phyloP scores from a whole-genome alignment of 2,329 filamentous ascomycete species.

The Hymenotorrendiella dingleyae region DNA sequence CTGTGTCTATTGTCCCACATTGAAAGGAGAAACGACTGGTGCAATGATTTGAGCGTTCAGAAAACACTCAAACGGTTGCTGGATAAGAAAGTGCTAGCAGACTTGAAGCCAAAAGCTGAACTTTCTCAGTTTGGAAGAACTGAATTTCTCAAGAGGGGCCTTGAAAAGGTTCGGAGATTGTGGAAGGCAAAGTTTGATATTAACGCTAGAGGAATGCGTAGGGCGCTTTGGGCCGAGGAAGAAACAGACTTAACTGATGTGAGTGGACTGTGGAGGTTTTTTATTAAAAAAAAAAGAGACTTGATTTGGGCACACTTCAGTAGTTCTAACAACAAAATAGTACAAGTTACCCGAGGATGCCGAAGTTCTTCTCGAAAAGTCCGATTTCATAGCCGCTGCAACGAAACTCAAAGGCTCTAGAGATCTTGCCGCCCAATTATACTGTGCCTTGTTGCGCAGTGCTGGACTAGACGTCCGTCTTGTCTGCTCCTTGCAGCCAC shows the following conservation, averaged over 20 bases:
- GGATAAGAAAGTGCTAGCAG: slow-evolving; percentile 56
- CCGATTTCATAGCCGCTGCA: slow-evolving; percentile 67
- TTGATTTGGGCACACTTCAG: too few relatives aligned
- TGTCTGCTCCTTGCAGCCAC: slow-evolving; percentile 82
- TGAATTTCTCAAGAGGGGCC: slow-evolving; percentile 70
- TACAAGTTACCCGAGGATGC: slow-evolving; percentile 30
- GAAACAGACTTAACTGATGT: slow-evolving; percentile 54
- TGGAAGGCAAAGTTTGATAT: slow-evolving; percentile 68
- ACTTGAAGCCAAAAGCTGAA: slow-evolving; percentile 61
- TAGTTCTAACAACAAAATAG: slow-evolving; percentile 15
- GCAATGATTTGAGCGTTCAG: slow-evolving; percentile 70
- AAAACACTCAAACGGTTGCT: slow-evolving; percentile 58
- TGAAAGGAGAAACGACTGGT: slow-evolving; percentile 78
- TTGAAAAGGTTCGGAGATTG: slow-evolving; percentile 60
- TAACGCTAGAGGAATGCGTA: slow-evolving; percentile 62
- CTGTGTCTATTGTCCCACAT: slow-evolving; percentile 77
- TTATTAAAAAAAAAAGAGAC: too few relatives aligned
- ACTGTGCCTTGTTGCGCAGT: slow-evolving; percentile 80
- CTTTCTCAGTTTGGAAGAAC: slow-evolving; percentile 71
- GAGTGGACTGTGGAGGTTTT: slow-evolving; percentile 26
- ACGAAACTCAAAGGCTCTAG: slow-evolving; percentile 69
- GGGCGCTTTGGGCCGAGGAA: slow-evolving; percentile 70
- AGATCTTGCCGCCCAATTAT: slow-evolving; percentile 84
- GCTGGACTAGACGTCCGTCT: slow-evolving; percentile 76
- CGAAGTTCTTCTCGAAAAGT: slow-evolving; percentile 62